These are phyloP conservation scores for Aspergillus quadricinctus DNA, from an alignment of 2,329 filamentous ascomycete genomes.

Conservation along the genomic window DNA sequence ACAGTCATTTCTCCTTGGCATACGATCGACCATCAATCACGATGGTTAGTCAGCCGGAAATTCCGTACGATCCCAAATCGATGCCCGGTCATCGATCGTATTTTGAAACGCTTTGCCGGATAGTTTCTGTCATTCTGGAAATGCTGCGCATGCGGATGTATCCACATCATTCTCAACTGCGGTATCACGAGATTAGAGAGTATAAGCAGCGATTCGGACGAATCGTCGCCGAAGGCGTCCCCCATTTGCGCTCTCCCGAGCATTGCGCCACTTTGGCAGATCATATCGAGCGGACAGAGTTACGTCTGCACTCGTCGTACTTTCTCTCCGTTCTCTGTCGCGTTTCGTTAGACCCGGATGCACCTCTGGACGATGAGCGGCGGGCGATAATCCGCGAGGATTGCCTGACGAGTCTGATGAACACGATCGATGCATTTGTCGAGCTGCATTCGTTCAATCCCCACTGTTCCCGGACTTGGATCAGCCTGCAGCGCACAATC, in stretches of 20 bases:
- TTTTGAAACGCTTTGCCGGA: constrained; percentile 53
- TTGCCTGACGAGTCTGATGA: constrained; percentile 51
- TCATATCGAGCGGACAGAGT: constrained; percentile 54
- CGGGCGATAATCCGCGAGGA: constrained; percentile 42
- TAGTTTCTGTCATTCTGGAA: constrained; percentile 49
- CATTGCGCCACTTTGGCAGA: constrained; percentile 38
- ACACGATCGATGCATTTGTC: constrained; percentile 54
- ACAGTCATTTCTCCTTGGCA: constrained; percentile 57
- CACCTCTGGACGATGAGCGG: constrained; percentile 37
- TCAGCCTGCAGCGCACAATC: constrained; percentile 39
- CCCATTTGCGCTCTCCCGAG: constrained; percentile 50
- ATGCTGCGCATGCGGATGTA: constrained; percentile 52
- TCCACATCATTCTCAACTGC: constrained; percentile 45
- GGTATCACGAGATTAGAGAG: constrained; percentile 49
- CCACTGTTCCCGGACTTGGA: constrained; percentile 39
- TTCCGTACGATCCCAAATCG: constrained; percentile 47
- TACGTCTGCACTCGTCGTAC: constrained; percentile 59
- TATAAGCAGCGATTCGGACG: constrained; percentile 52
- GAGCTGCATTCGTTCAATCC: constrained; percentile 42
- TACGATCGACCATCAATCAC: constrained; percentile 54
- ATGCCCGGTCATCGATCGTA: constrained; percentile 50
- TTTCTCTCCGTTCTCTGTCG: constrained; percentile 56
- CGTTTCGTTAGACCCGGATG: constrained; percentile 45
- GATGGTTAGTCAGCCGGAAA: constrained; percentile 47
- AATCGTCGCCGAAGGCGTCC: constrained; percentile 53